These are phyloP conservation scores for Oidiodendron maius DNA, from an alignment of 495 filamentous ascomycete species.

Conservation along the genomic window DNA sequence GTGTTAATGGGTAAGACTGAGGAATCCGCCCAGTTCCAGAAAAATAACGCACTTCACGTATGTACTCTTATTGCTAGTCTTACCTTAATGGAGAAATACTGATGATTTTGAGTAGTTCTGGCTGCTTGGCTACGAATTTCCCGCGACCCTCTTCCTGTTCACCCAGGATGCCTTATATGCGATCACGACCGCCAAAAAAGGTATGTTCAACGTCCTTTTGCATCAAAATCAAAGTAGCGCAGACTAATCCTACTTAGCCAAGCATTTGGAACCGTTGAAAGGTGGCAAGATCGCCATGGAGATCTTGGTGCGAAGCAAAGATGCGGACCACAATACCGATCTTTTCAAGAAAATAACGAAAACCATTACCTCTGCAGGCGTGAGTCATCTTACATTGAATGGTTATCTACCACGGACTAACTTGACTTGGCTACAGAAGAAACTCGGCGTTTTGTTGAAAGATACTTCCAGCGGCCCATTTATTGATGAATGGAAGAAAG, in stretches of 20 bases:
- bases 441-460: slow-evolving; percentile 79
- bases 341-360: slow-evolving; percentile 77
- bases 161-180: slow-evolving; percentile 83
- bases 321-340: slow-evolving; percentile 80
- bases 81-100: slow-evolving; percentile 2
- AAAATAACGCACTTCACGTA: slow-evolving; percentile 95
- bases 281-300: slow-evolving; percentile 87
- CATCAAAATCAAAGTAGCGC: neutral
- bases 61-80: slow-evolving; percentile 24
- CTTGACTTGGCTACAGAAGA: slow-evolving; percentile 51
- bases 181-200: slow-evolving; percentile 96
- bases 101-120: slow-evolving; percentile 63
- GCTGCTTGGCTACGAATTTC: slow-evolving; percentile 98
- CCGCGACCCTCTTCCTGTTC: slow-evolving; percentile 86
- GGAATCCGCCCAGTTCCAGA: slow-evolving; percentile 75
- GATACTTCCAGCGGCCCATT: slow-evolving; percentile 83
- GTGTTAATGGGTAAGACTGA: slow-evolving; percentile 93
- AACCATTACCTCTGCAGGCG: slow-evolving; percentile 80
- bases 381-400: slow-evolving; percentile 39
- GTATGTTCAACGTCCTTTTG: slow-evolving; percentile 34
- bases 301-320: slow-evolving; percentile 83
- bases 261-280: slow-evolving; percentile 88
- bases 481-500: slow-evolving; percentile 90
- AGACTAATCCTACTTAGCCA: slow-evolving; percentile 51
- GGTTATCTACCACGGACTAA: slow-evolving; percentile 11